Evolutionary conservation across 2,329 filamentous ascomycete genomes (phyloP).

Genomic region (Pyrenophora teres): DNA sequence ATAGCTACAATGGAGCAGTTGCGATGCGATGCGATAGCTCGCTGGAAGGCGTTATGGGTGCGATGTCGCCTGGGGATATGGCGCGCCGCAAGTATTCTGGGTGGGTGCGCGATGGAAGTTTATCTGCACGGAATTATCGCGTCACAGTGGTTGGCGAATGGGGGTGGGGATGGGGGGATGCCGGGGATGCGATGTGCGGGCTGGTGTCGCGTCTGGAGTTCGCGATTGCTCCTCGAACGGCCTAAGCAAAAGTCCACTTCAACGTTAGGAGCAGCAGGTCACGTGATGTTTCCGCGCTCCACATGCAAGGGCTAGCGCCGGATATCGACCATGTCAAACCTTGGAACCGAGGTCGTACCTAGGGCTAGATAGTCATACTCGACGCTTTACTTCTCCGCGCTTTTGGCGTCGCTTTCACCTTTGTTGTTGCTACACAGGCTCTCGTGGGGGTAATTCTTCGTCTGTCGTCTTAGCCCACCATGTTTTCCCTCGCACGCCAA

Average conservation of each 20-base stretch:
- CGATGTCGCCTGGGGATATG: constrained; percentile 17
- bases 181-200: constrained; percentile 33
- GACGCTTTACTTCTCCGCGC: constrained; percentile 5
- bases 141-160: constrained; percentile 23
- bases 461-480: constrained; percentile 18
- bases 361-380: neutral
- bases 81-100: constrained; percentile 13
- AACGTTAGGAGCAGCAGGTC: constrained; percentile 17
- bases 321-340: constrained; percentile 30
- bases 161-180: constrained; percentile 34
- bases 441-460: neutral
- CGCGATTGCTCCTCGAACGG: constrained; percentile 33
- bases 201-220: constrained; percentile 37
- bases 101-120: constrained; percentile 12
- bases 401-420: constrained; percentile 3
- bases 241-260: constrained; percentile 20
- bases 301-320: constrained; percentile 23
- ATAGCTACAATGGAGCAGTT: constrained; percentile 29
- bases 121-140: constrained; percentile 6
- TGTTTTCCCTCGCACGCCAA: constrained; percentile 45
- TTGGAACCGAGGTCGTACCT: constrained; percentile 41
- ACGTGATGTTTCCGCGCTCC: constrained; percentile 19
- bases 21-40: constrained; percentile 28
- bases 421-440: neutral
- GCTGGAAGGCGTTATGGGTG: constrained; percentile 20